Evolutionary conservation across 2,329 filamentous ascomycete genomes (phyloP), one percentile per base, ranked within the genome.

Genomic region (Stachybotrys chlorohalonatus): DNA sequence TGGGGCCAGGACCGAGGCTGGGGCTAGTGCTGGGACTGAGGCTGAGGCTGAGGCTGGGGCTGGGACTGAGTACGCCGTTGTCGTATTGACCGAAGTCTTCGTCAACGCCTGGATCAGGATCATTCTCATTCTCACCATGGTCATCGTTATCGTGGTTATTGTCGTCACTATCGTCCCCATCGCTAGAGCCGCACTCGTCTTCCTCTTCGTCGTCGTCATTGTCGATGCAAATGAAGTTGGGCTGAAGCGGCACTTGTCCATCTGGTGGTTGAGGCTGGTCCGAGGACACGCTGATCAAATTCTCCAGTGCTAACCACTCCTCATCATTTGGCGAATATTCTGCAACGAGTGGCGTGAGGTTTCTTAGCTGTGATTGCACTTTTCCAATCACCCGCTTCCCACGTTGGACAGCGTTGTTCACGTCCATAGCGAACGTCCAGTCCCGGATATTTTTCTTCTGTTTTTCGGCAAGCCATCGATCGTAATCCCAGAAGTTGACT

Each of bases 401-500:
- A 2, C 58, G 57, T 0, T 54, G 54, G 4, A 66, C 64, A 0
- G 53, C 39, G 6, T 60, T 64, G 11, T 63, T 64, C 16, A 70
- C 55, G 11, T 69, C 63, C 5, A 54, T 52, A 15, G 61, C 50
- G 51, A 73, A 72, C 0, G 60, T 61, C 30, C 49, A 64, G 53
- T 73, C 67, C 9, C 68, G 59, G 1, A 73, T 59, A 0, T 54
- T 53, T 0, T 45, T 15, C 30, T 56, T 60, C 3, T 9, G 11
- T 3, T 49, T 13, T 0, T 6, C 0, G 0, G 30, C 11, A 0
- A 58, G n/a, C 60, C 64, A 71, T 11, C 59, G 55, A 17, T 70
- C 60, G 2, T 69, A 65, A 54, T 79, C 75, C 54, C 71, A 74
- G 53, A 79, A 73, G 0, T 68, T 63, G 0, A 78, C 55, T n/a